Evolutionary conservation across 805 yeast species (phyloP).

Genomic region (Spathaspora girioi): DNA sequence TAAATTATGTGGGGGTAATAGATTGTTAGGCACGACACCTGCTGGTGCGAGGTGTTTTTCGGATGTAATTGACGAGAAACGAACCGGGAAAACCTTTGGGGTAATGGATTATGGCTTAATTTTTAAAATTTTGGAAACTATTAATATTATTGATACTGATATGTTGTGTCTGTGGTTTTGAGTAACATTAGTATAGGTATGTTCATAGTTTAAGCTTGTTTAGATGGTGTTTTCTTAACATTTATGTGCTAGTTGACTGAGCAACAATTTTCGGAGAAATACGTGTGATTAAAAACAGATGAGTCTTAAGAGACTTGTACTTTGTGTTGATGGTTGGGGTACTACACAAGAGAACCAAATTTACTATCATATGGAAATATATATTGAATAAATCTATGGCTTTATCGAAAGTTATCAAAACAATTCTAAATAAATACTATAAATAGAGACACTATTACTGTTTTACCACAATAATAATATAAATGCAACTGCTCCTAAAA

Average conservation of each 20-base stretch:
- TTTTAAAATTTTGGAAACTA: background rate
- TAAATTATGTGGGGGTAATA: background rate
- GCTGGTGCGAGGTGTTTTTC: background rate
- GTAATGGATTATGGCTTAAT: background rate
- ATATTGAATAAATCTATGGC: background rate
- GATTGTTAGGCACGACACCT: background rate
- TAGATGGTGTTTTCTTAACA: background rate
- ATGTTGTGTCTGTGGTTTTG: background rate
- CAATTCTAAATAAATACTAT: background rate
- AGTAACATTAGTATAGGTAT: conserved; percentile 7
- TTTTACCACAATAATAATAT: conserved; percentile 7
- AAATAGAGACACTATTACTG: background rate
- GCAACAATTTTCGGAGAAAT: background rate
- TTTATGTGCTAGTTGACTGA: background rate
- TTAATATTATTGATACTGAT: no score
- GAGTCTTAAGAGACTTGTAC: no score
- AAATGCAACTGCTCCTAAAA: conserved; percentile 20
- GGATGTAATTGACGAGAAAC: background rate
- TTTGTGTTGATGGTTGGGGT: no score
- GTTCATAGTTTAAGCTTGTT: background rate
- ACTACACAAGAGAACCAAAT: no score
- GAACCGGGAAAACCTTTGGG: conserved; percentile 2
- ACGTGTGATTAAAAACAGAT: no score
- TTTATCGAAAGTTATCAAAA: conserved; percentile 5
- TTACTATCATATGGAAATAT: background rate